phyloP scores from a whole-genome alignment of 176 grass and related monocot species.

The Melocanna baccifera region DNA sequence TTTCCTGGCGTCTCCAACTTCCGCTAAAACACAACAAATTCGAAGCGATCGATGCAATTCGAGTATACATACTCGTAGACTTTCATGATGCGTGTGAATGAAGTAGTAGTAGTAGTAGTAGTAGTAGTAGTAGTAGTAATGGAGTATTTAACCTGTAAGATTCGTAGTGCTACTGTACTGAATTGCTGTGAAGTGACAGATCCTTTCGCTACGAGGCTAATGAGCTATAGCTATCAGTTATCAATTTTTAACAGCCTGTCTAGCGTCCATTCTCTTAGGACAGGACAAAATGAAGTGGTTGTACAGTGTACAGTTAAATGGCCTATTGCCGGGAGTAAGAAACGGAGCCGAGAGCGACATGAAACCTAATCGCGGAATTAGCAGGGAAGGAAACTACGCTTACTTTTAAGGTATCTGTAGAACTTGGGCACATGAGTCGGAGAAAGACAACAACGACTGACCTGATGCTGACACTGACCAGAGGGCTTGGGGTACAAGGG shows the following conservation, averaged over 20 bases:
- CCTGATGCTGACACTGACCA: neutral
- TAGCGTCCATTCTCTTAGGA: neutral
- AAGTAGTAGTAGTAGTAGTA: neutral
- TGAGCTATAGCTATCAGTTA: neutral
- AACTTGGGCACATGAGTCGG: neutral
- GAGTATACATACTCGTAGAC: neutral
- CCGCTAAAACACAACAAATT: neutral
- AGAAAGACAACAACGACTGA: conserved; percentile 8
- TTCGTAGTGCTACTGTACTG: neutral
- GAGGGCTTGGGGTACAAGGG: neutral
- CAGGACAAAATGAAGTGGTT: neutral
- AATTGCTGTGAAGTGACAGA: neutral
- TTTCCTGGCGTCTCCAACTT: neutral
- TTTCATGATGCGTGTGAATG: neutral
- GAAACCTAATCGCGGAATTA: conserved; percentile 27
- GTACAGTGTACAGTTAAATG: conserved; percentile 1
- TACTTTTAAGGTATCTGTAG: neutral
- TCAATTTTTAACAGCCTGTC: neutral
- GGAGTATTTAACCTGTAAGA: neutral
- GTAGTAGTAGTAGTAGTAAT: no score
- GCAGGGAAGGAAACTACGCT: neutral
- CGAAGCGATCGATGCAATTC: neutral
- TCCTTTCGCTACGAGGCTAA: neutral
- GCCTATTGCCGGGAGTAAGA: conserved; percentile 8
- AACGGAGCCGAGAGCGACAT: conserved; percentile 21